Base-by-base conservation (phyloP, 306 rosid genomes). In the Mimosa bimucronata region DNA sequence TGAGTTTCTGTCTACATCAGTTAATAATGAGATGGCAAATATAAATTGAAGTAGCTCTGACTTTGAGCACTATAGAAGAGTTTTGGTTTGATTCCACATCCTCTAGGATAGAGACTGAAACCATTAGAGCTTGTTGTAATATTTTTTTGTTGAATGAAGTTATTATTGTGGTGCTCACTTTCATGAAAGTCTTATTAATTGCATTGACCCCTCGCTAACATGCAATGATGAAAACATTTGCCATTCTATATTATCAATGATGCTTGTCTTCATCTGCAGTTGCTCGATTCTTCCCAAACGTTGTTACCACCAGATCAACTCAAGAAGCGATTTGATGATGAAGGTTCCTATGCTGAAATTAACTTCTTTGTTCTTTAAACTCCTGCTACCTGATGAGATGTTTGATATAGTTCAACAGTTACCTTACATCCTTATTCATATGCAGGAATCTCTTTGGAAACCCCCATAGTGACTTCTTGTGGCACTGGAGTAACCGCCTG, bases 401-500 rank as follows among this genome's bases (percentile, higher is more conserved):
- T 48, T 14, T 50, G 66, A 45, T 44, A 11, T 34, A 46, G 62
- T 50, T 29, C 61, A 71, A 2, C 42, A 18, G 73, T 70, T 55
- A 58, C 15, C 0, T 67, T 34, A 46, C 34, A 31, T 57, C 41
- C 55, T 71, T 68, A 10, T 61, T 77, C 55, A 70, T 67, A 42
- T 80, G 87, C 91, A 96, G 99, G 98, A 25, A 87, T 93, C 88
- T 87, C 97, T 66, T 75, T 91, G 92, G 98, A 90, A 37, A 80
- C 82, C 41, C 92, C 98, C n/a, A 66, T 83, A 30, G 87, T 90
- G 50, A 83, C 98, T 77, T 89, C 98, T 1, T 96, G 99, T 40
- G 99, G 99, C 68, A 93, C 98, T 37, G 98, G 98, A 0, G 94
- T 96, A 60, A 96, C 98, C 45, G 98, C 98, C 70, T 91, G 98